Evolutionary conservation across 2,329 filamentous ascomycete genomes (phyloP).

Genomic region (Claviceps pusilla): DNA sequence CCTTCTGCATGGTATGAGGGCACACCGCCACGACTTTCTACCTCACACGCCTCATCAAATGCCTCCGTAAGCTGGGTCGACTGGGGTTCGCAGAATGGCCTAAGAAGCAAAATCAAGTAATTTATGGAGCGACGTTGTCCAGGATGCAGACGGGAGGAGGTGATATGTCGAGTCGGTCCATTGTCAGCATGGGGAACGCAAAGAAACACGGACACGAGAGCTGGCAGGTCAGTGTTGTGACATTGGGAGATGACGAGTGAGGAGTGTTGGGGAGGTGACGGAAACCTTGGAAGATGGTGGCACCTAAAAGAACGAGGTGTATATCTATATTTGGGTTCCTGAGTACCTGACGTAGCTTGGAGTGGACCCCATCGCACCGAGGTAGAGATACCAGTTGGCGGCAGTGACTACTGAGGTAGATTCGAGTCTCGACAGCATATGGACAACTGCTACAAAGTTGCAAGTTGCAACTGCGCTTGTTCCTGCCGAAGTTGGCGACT

Average conservation of each 20-base stretch:
- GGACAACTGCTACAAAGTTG: too few species aligned
- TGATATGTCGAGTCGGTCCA: background rate
- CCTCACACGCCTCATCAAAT: background rate
- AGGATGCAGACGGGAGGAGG: background rate
- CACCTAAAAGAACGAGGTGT: background rate
- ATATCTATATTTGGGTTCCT: background rate
- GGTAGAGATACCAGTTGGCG: too few species aligned
- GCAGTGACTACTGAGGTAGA: too few species aligned
- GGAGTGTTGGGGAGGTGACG: background rate
- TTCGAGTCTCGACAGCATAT: too few species aligned
- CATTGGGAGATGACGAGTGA: background rate
- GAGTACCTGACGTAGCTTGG: background rate
- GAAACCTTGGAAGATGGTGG: background rate
- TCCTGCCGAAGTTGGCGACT: background rate
- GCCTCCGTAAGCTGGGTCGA: background rate
- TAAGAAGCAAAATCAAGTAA: background rate
- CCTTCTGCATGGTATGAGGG: slow-evolving; percentile 2
- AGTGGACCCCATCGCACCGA: too few species aligned
- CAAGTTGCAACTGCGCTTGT: background rate
- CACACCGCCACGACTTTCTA: slow-evolving; percentile 2
- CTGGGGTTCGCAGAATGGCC: background rate
- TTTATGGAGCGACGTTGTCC: background rate
- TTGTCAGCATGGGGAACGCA: background rate
- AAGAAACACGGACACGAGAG: background rate
- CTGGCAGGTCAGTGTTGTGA: background rate